Evolutionary conservation across 768 basidiomycete species (phyloP), one percentile per base, ranked within the genome.

Genomic region (Termitomyces sp.): DNA sequence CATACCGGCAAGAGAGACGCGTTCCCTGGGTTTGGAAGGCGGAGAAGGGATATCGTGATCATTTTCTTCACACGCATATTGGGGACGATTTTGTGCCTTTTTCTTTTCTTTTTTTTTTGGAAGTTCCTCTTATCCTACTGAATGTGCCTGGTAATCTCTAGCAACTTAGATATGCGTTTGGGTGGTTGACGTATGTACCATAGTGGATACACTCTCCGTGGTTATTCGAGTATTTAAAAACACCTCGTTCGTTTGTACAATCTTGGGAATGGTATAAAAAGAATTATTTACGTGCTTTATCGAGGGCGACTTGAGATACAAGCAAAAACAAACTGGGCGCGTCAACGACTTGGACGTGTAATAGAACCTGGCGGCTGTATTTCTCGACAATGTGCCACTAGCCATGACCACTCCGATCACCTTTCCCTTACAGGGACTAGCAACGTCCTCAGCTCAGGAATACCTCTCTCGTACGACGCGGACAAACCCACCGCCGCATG

Each of bases 391-490:
- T 61, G 55, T 49, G 27, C 40, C 39, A 47, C 28, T 57, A 51
- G 46, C 41, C 28, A 57, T 50, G 56, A 40, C 51, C 27, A 25
- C 51, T 19, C 46, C 40, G 35, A 73, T 78, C 59, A 62, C 66
- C 32, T 60, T 83, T 48, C 73, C 74, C 30, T 65, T 78, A 32
- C 78, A 79, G 58, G 74, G 72, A 35, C 71, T 70, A 28, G 66
- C 72, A 30, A 69, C 71, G 40, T 78, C 80, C 39, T 73, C 79
- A 43, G 79, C 81, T 28, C 62, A 67, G 57, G 67, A 72, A 55
- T 76, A 74, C 59, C 71, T 84, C 17, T 61, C 72, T 28, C 66
- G 67, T 32, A 63, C 66, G 28, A 59, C 69, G 19, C 55, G 57
- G 48, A 54, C 69, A 44, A 47, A 44, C 28, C 51, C 65, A 1